These are phyloP conservation scores for Diophrys sp. DNA, from an alignment of 73 alveolate species.

Conservation along the genomic window DNA sequence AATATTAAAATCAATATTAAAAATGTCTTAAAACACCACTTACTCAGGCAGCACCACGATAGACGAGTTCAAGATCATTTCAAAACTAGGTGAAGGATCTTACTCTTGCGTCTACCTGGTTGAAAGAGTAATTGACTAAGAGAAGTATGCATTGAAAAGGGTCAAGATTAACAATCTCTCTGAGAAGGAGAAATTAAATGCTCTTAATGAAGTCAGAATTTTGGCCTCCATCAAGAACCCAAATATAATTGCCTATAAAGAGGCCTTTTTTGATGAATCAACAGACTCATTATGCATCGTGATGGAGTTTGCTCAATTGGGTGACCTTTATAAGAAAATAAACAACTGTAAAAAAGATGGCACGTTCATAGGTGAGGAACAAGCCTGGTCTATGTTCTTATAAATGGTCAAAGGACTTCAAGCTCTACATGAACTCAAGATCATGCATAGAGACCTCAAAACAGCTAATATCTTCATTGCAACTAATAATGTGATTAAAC, in stretches of 20 bases:
- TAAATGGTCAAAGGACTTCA: conserved; percentile 26
- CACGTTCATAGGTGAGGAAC: not conserved
- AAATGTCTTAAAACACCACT: too few species aligned
- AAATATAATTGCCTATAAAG: conserved; percentile 74
- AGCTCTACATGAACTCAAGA: conserved; percentile 25
- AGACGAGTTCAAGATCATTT: too few species aligned
- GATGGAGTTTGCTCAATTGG: conserved; percentile 43
- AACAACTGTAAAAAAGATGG: conserved; percentile 17
- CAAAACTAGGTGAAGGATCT: conserved; percentile 48
- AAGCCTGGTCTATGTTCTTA: conserved; percentile 9
- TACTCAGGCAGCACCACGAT: too few species aligned
- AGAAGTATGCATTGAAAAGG: conserved; percentile 41
- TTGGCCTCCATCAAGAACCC: conserved; percentile 46
- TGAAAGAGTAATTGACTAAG: conserved; percentile 21
- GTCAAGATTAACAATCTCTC: conserved; percentile 27
- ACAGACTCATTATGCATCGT: conserved; percentile 26
- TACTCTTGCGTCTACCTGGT: conserved; percentile 48
- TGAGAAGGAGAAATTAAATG: conserved; percentile 35
- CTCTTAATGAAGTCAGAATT: conserved; percentile 37
- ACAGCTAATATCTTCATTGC: conserved; percentile 40
- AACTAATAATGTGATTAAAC: conserved; percentile 15
- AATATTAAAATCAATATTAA: too few species aligned
- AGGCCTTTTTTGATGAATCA: conserved; percentile 70
- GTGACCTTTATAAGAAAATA: conserved; percentile 30
- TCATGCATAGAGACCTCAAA: conserved; percentile 36